phyloP scores from a whole-genome alignment of 2,329 filamentous ascomycete genomes.

The Calonectria multiphialidica region DNA sequence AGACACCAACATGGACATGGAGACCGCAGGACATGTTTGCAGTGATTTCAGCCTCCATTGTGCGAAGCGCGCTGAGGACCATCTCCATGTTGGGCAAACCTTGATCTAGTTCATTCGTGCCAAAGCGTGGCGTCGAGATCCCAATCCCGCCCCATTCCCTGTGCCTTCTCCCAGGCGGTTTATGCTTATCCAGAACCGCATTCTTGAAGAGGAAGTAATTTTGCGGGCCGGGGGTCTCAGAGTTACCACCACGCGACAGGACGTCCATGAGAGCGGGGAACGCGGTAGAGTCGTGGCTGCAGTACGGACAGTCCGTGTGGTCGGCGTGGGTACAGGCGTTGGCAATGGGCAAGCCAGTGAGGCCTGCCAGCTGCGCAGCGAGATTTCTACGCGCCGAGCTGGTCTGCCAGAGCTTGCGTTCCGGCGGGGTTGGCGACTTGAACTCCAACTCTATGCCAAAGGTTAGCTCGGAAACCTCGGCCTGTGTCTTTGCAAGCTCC shows the following conservation, averaged over 20 bases:
- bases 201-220: slow-evolving; percentile 31
- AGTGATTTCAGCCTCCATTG: slow-evolving; percentile 11
- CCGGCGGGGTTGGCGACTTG: slow-evolving; percentile 19
- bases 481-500: neutral
- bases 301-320: neutral
- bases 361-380: neutral
- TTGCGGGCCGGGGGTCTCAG: neutral
- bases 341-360: neutral
- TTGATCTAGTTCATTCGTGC: slow-evolving; percentile 25
- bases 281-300: slow-evolving; percentile 19
- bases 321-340: slow-evolving; percentile 12
- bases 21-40: slow-evolving; percentile 39
- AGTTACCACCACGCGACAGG: neutral
- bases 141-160: slow-evolving; percentile 33
- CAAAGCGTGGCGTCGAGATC: slow-evolving; percentile 35
- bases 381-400: neutral
- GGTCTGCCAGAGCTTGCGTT: neutral
- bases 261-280: neutral
- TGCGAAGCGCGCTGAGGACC: slow-evolving; percentile 24
- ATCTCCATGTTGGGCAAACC: slow-evolving; percentile 24
- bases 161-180: neutral
- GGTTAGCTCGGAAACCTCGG: slow-evolving; percentile 10
- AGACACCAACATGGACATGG: slow-evolving; percentile 41
- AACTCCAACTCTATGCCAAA: slow-evolving; percentile 43
- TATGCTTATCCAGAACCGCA: slow-evolving; percentile 11